Conservation (phyloP, 208 protist species). For the Crithidia brevicula region DNA sequence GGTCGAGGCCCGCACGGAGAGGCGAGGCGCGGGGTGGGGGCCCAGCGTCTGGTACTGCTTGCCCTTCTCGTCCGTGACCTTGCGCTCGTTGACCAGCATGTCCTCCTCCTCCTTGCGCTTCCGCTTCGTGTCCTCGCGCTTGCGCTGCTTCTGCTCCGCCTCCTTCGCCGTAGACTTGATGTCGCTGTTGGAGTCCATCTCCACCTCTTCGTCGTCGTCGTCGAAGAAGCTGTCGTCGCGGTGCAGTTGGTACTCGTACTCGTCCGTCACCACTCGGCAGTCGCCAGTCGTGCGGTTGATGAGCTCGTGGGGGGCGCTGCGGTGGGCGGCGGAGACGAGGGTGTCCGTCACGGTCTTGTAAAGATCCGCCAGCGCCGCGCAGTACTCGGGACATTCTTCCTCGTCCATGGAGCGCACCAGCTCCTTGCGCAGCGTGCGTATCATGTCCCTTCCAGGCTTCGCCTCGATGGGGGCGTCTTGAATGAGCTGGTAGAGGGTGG, state of each 20-base stretch:
- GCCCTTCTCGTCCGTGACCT: conserved; percentile 87
- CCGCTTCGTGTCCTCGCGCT: conserved; percentile 72
- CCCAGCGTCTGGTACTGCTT: conserved; percentile 73
- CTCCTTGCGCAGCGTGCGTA: conserved; percentile 76
- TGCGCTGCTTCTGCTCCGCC: conserved; percentile 65
- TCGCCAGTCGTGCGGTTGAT: conserved; percentile 77
- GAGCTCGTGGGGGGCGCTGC: conserved; percentile 78
- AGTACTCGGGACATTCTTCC: conserved; percentile 70
- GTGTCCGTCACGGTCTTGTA: conserved; percentile 88
- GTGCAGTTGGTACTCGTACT: conserved; percentile 84
- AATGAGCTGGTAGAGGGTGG: conserved; percentile 73
- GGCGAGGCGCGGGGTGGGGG: conserved; percentile 71
- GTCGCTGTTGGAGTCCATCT: conserved; percentile 62
- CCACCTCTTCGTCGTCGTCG: conserved; percentile 72
- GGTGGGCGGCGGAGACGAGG: conserved; percentile 78
- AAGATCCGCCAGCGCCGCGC: conserved; percentile 61
- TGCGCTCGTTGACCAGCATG: conserved; percentile 86
- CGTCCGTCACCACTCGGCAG: conserved; percentile 79
- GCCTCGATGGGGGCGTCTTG: conserved; percentile 72
- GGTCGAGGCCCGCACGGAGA: conserved; percentile 69
- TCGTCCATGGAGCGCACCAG: conserved; percentile 67
- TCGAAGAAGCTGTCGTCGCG: conserved; percentile 75
- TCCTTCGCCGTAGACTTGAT: conserved; percentile 61
- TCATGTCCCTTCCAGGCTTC: conserved; percentile 72
- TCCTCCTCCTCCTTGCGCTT: conserved; percentile 87